phyloP scores from a whole-genome alignment of 129 eudicot genomes.

The Saposhnikovia divaricata region DNA sequence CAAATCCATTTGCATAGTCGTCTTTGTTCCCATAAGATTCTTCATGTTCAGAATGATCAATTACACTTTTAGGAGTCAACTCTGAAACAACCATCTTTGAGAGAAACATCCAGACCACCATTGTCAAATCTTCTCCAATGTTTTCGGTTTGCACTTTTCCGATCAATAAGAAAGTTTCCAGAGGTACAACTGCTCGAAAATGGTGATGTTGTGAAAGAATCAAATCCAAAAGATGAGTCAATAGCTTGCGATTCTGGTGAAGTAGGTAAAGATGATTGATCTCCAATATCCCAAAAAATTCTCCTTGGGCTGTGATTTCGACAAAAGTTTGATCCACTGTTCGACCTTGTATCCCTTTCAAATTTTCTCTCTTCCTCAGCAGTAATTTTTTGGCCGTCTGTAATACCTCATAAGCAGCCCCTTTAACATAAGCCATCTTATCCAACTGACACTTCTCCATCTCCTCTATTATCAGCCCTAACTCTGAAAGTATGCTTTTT shows the following conservation, averaged over 20 bases:
- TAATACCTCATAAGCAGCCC: conserved; percentile 81
- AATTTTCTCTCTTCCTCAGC: conserved; percentile 37
- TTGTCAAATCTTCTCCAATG: conserved; percentile 53
- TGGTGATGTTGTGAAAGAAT: conserved; percentile 45
- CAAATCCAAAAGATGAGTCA: conserved; percentile 46
- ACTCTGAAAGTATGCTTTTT: conserved; percentile 62
- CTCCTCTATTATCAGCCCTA: conserved; percentile 56
- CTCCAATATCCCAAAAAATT: conserved; percentile 30
- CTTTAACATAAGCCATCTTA: conserved; percentile 77
- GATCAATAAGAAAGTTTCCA: conserved; percentile 14
- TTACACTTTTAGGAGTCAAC: conserved; percentile 29
- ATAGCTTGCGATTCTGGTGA: conserved; percentile 71
- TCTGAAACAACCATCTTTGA: conserved; percentile 55
- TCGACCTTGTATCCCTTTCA: conserved; percentile 29
- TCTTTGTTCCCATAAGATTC: conserved; percentile 18
- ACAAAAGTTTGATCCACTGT: conserved; percentile 38
- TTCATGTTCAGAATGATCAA: conserved; percentile 30
- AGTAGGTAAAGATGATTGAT: conserved; percentile 41
- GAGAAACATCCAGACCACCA: conserved; percentile 49
- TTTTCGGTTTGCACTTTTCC: conserved; percentile 49
- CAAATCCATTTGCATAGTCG: neutral
- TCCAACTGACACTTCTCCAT: conserved; percentile 78
- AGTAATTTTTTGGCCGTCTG: conserved; percentile 62
- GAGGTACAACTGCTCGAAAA: conserved; percentile 31
- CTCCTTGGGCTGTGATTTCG: conserved; percentile 25